Evolutionary conservation across 352 stramenopile species (phyloP).

Genomic region (Pythium dissotocum): DNA sequence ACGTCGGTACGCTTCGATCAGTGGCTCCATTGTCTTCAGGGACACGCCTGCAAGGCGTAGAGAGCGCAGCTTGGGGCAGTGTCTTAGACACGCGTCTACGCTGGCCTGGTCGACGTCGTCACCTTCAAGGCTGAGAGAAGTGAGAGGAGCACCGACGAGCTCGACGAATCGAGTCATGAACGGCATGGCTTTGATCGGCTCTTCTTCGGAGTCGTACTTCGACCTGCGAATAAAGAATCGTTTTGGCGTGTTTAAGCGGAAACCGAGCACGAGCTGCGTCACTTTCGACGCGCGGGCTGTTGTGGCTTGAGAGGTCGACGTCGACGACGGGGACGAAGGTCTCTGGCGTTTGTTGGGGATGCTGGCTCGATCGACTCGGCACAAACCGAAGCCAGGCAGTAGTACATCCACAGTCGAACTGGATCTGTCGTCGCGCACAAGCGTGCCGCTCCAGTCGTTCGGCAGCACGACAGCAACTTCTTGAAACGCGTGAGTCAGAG

Average conservation of each 20-base stretch:
- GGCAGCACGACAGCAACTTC: neutral
- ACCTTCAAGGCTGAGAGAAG: neutral
- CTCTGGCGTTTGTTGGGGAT: slow-evolving; percentile 11
- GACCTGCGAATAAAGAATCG: neutral
- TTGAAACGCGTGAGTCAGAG: neutral
- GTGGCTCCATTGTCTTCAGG: neutral
- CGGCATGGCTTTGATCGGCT: slow-evolving; percentile 1
- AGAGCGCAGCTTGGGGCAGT: slow-evolving; percentile 1
- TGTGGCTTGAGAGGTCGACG: neutral
- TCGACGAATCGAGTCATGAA: neutral
- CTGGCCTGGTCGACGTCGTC: slow-evolving; percentile 6
- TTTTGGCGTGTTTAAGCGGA: neutral
- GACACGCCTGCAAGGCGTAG: neutral
- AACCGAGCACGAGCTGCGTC: neutral
- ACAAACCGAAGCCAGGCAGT: slow-evolving; percentile 15
- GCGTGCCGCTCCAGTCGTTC: slow-evolving; percentile 3
- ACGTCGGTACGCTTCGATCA: slow-evolving; percentile 1
- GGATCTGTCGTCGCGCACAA: neutral
- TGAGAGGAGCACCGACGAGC: slow-evolving; percentile 4
- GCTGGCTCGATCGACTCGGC: slow-evolving; percentile 1
- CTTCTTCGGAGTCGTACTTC: neutral
- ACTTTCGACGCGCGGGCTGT: neutral
- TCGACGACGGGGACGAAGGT: neutral
- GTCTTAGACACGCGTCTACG: slow-evolving; percentile 2
- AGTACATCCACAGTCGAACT: slow-evolving; percentile 4